Percentiles rank a stretch among this genome's conserved stretches.
Evolutionary conservation across 2,329 filamentous ascomycete genomes (phyloP).

Genomic region (Aphanocladium album): DNA sequence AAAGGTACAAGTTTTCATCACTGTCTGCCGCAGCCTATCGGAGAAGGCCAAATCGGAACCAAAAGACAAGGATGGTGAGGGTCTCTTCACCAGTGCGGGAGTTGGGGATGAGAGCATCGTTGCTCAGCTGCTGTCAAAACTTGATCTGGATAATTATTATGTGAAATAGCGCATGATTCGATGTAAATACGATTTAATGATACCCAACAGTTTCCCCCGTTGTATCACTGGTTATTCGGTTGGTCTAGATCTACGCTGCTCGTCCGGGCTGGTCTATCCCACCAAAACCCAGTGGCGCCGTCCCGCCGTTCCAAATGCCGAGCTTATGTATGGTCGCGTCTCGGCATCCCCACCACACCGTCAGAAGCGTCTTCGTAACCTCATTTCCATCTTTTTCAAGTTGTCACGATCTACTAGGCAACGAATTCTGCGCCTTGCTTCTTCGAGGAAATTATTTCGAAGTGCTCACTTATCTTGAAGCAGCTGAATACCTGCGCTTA

Average conservation of each 20-base stretch:
- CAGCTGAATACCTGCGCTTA: no score
- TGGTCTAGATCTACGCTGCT: neutral
- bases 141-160: constrained; percentile 71
- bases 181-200: neutral
- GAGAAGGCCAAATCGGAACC: constrained; percentile 50
- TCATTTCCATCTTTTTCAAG: neutral
- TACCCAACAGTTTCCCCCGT: neutral
- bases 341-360: no score
- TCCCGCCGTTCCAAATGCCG: neutral
- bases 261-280: no score
- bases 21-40: constrained; percentile 61
- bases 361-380: no score
- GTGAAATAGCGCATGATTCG: constrained; percentile 18
- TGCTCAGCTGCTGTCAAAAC: constrained; percentile 59
- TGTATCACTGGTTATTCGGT: neutral
- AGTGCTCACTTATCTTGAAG: no score
- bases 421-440: neutral
- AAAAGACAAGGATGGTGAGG: constrained; percentile 23
- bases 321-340: no score
- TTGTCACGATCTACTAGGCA: neutral
- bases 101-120: constrained; percentile 53
- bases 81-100: constrained; percentile 26
- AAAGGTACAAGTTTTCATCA: constrained; percentile 70
- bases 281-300: no score
- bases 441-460: no score